These are phyloP conservation scores for Fusarium poae DNA, from an alignment of 2,329 filamentous ascomycete species.

Conservation along the genomic window DNA sequence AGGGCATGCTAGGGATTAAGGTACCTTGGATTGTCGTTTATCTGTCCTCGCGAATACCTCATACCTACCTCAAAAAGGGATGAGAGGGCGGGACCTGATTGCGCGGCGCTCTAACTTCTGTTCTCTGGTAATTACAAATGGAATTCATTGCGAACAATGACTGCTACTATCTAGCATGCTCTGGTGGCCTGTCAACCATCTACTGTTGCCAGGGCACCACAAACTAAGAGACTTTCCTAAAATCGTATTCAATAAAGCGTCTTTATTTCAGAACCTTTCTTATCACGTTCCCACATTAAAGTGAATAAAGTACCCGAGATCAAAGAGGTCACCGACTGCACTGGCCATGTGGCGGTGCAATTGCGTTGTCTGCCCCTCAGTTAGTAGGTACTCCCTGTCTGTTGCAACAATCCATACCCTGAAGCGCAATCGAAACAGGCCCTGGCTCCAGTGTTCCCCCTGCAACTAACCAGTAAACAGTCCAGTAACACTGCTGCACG, in stretches of 20 bases:
- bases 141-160: background rate
- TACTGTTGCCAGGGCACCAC: no score
- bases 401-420: conserved; percentile 34
- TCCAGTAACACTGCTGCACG: conserved; percentile 17
- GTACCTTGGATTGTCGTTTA: conserved; percentile 34
- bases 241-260: conserved; percentile 15
- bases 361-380: conserved; percentile 33
- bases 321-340: conserved; percentile 13
- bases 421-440: conserved; percentile 36
- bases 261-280: conserved; percentile 12
- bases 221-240: no score
- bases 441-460: conserved; percentile 42
- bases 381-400: conserved; percentile 22
- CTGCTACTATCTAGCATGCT: no score
- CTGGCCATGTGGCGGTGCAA: conserved; percentile 37
- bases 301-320: conserved; percentile 24
- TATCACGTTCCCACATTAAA: conserved; percentile 7
- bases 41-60: conserved; percentile 37
- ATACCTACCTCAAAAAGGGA: conserved; percentile 38
- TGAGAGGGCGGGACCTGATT: conserved; percentile 43
- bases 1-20: conserved; percentile 21
- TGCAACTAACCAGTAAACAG: conserved; percentile 35
- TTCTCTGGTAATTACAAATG: conserved; percentile 23
- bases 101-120: conserved; percentile 27
- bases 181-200: background rate